Evolutionary conservation across 768 basidiomycete species (phyloP), one percentile per base, ranked within the genome.

Genomic region (Lactarius pseudohatsudake): DNA sequence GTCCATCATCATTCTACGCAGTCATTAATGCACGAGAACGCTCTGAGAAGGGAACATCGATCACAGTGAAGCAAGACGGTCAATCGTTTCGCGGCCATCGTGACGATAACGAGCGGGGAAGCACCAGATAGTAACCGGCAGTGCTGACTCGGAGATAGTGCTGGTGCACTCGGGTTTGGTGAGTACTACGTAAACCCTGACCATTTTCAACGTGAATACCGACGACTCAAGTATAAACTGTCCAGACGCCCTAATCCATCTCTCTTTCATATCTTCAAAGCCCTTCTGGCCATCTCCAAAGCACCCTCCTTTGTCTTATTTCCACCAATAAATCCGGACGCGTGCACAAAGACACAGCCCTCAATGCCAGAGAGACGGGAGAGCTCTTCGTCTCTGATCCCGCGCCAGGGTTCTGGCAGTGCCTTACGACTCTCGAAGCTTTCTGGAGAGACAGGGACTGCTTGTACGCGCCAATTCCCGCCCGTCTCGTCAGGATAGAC

Each of bases 311-410:
- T 91, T 2, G 95, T 94, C 76, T 90, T 87, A 77, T 96, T 95
- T 30, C 95, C 95, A 72, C 97, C 97, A 73, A 95, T 98, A 76
- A 99, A 99, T 9, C 97, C 97, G 65, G 90, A 91, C 1, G 96
- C 94, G 77, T 99, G 97, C 30, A 96, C 87, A 73, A 99, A 99
- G 62, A 97, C 86, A 60, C 96, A 84, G 1, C 89, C 94, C 0
- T 86, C 84, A 66, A 98, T 86, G 2, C 93, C 92, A 18, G 86
- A 86, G 8, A 85, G 77, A 69, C 84, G 78, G 57, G 89, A 90
- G 47, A 99, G 79, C 55, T 84, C 83, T 11, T 92, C 90, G 75
- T 98, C 96, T 57, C 97, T 82, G 45, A 94, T 77, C 7, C 97
- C 97, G 68, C 96, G 84, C 97, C 97, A 99, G 69, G 82, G 81